Percentiles rank a stretch among this genome's conserved stretches.
Evolutionary conservation across 495 filamentous ascomycete species (phyloP).

Genomic region (Daldinia bambusicola): DNA sequence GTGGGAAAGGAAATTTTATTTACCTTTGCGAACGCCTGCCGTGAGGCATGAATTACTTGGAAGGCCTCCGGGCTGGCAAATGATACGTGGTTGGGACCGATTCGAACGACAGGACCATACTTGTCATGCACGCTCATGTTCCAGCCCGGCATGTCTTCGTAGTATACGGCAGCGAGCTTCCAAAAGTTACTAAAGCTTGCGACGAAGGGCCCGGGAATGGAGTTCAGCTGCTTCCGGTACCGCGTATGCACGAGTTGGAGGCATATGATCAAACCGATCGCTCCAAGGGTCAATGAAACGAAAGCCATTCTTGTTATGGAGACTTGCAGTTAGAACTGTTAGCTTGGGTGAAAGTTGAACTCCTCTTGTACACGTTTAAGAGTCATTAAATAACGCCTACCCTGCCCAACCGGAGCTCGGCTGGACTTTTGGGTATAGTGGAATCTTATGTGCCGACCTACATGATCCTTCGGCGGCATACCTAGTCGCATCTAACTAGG

Average conservation of each 20-base stretch:
- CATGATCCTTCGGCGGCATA: slow-evolving; percentile 8
- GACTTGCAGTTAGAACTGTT: neutral
- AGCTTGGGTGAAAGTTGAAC: neutral
- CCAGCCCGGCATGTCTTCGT: slow-evolving; percentile 24
- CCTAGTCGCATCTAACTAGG: neutral
- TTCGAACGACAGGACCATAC: slow-evolving; percentile 44
- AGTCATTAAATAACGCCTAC: neutral
- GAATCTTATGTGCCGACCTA: neutral
- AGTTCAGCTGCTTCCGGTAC: neutral
- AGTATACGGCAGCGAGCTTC: slow-evolving; percentile 23
- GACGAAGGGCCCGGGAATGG: slow-evolving; percentile 5
- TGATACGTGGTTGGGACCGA: slow-evolving; percentile 47
- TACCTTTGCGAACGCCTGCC: slow-evolving; percentile 15
- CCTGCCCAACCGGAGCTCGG: neutral
- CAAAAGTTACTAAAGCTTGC: slow-evolving; percentile 34
- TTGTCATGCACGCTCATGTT: slow-evolving; percentile 29
- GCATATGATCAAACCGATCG: neutral
- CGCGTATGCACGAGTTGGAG: slow-evolving; percentile 10
- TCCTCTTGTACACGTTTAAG: neutral
- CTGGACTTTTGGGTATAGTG: neutral
- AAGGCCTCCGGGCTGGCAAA: slow-evolving; percentile 31
- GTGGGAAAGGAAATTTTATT: neutral
- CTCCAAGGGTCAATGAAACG: slow-evolving; percentile 1
- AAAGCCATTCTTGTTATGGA: neutral
- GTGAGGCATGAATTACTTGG: slow-evolving; percentile 23